Percentiles rank a stretch among this genome's conserved stretches.
These are phyloP conservation scores for Lathyrus oleraceus DNA, from an alignment of 306 rosid genomes.

Conservation along the genomic window DNA sequence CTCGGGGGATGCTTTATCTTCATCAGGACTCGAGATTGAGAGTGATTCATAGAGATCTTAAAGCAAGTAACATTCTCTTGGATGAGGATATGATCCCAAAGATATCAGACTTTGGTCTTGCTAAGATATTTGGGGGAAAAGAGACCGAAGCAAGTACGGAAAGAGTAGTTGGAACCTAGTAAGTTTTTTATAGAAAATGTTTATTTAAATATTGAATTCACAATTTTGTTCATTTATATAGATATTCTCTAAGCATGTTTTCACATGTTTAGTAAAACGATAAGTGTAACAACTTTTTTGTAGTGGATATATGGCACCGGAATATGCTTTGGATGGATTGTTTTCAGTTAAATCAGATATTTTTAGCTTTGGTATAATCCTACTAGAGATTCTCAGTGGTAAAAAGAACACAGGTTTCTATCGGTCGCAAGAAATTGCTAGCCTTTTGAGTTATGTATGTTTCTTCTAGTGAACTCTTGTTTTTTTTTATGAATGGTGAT, in stretches of 20 bases:
- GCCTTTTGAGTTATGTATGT: conserved; percentile 52
- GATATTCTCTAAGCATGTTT: neutral
- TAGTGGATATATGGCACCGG: conserved; percentile 13
- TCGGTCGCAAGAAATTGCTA: conserved; percentile 31
- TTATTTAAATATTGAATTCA: neutral
- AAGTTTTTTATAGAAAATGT: neutral
- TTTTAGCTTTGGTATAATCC: conserved; percentile 14
- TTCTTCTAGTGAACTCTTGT: neutral
- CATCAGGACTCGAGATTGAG: neutral
- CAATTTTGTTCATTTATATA: neutral
- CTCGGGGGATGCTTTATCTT: neutral
- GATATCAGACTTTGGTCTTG: conserved; percentile 15
- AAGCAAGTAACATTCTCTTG: conserved; percentile 13
- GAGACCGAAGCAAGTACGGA: conserved; percentile 5
- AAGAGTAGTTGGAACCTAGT: conserved; percentile 19
- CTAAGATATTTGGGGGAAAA: conserved; percentile 19
- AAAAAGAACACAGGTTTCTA: conserved; percentile 47
- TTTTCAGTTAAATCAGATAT: conserved; percentile 15
- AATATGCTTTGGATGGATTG: conserved; percentile 1
- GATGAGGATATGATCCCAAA: conserved; percentile 15
- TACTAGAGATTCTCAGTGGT: conserved; percentile 42
- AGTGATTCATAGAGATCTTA: conserved; percentile 4
- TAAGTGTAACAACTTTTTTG: neutral
- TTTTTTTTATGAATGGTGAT: neutral
- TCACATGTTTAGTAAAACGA: neutral